A percentile compares a stretch with the other conserved stretches of the same genome.
Evolutionary conservation across 257 asterid species (phyloP).

Genomic region (Orobanche coerulescens): DNA sequence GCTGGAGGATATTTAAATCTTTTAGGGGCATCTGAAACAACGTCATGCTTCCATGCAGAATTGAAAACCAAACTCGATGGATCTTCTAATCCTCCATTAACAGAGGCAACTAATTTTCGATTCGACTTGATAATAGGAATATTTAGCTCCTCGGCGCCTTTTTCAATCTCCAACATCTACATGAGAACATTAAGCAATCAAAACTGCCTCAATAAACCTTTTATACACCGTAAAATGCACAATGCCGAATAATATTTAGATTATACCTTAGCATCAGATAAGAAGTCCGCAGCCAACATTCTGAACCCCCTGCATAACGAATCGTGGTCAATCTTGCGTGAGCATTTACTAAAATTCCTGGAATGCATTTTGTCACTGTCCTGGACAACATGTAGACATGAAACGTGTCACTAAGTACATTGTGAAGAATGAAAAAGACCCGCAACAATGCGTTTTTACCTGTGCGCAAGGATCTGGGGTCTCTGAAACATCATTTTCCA

Average conservation of each 20-base stretch:
- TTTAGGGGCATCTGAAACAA: conserved; percentile 17
- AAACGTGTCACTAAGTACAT: neutral
- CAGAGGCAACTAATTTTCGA: conserved; percentile 59
- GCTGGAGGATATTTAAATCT: conserved; percentile 44
- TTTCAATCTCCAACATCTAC: conserved; percentile 70
- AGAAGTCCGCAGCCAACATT: conserved; percentile 67
- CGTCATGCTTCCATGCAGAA: conserved; percentile 44
- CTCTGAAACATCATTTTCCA: conserved; percentile 34
- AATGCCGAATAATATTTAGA: neutral
- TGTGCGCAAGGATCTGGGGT: conserved; percentile 35
- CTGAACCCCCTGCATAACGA: conserved; percentile 38
- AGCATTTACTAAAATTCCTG: conserved; percentile 30
- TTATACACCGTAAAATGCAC: conserved; percentile 15
- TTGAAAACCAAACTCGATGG: conserved; percentile 69
- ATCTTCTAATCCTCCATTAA: conserved; percentile 68
- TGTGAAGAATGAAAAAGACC: neutral
- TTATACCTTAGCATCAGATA: conserved; percentile 56
- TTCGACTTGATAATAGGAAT: conserved; percentile 58
- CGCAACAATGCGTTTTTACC: conserved; percentile 32
- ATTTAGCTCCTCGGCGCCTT: conserved; percentile 63
- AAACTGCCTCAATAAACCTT: neutral
- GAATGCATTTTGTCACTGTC: conserved; percentile 39
- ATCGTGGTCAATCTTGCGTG: conserved; percentile 27
- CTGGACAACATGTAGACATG: conserved; percentile 42
- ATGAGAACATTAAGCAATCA: neutral